These are phyloP conservation scores for Wilcoxina mikolae DNA, from an alignment of 495 filamentous ascomycete species.

Conservation along the genomic window DNA sequence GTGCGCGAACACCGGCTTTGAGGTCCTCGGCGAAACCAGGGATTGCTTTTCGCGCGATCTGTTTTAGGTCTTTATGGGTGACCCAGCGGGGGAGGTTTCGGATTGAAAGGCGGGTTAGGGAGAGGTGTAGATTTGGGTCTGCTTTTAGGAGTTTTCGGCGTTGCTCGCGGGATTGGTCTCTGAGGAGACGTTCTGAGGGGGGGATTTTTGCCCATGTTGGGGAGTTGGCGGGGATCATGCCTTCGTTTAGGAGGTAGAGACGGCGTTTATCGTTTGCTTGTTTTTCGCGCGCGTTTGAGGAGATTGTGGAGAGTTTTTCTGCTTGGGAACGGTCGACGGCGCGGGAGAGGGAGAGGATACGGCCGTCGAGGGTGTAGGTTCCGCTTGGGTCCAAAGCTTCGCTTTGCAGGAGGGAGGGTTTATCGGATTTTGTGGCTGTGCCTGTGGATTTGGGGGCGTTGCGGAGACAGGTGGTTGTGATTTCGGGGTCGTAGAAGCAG, in stretches of 20 bases:
- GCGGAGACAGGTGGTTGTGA: slow-evolving; percentile 57
- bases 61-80: slow-evolving; percentile 78
- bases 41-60: slow-evolving; percentile 72
- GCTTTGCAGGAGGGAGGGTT: slow-evolving; percentile 71
- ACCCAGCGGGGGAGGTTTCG: slow-evolving; percentile 81
- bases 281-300: slow-evolving; percentile 45
- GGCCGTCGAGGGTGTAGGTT: slow-evolving; percentile 76
- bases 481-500: slow-evolving; percentile 66
- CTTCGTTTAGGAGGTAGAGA: slow-evolving; percentile 78
- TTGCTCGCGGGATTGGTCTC: slow-evolving; percentile 75
- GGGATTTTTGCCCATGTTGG: slow-evolving; percentile 60
- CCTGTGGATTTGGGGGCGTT: slow-evolving; percentile 45
- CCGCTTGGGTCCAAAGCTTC: slow-evolving; percentile 61
- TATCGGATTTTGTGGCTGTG: slow-evolving; percentile 32
- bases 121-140: slow-evolving; percentile 80
- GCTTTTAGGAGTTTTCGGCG: slow-evolving; percentile 76
- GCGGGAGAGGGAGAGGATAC: slow-evolving; percentile 65
- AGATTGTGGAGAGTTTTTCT: slow-evolving; percentile 52
- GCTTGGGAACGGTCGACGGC: slow-evolving; percentile 75
- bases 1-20: slow-evolving; percentile 52
- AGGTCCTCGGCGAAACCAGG: slow-evolving; percentile 89
- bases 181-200: slow-evolving; percentile 67
- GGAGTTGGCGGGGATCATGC: slow-evolving; percentile 56
- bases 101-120: slow-evolving; percentile 79
- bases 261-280: slow-evolving; percentile 82